These are phyloP conservation scores for Cornus kousa DNA, from an alignment of 148 eudicot genomes.

Conservation along the genomic window DNA sequence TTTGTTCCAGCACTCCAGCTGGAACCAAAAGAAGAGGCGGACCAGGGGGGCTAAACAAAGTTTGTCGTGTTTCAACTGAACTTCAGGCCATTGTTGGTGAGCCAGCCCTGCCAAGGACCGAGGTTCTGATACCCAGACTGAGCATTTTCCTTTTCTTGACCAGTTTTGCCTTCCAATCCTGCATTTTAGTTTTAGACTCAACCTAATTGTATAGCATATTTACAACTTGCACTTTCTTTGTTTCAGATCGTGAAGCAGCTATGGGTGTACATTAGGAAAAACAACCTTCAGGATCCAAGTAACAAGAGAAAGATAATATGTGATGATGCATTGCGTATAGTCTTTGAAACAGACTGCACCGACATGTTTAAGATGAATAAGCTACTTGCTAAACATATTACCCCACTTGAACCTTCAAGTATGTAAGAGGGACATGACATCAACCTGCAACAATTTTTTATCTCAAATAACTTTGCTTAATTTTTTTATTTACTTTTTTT, in stretches of 20 bases:
- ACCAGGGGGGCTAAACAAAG: conserved; percentile 83
- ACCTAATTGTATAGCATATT: neutral
- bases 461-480: neutral
- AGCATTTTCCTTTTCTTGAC: conserved; percentile 2
- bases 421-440: conserved; percentile 12
- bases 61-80: conserved; percentile 83
- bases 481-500: neutral
- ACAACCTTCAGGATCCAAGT: conserved; percentile 96
- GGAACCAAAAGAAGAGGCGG: conserved; percentile 85
- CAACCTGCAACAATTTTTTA: neutral
- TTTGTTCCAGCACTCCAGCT: conserved; percentile 44
- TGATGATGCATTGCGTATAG: conserved; percentile 54
- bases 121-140: conserved; percentile 37
- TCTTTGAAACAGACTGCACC: conserved; percentile 61
- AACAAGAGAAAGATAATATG: conserved; percentile 81
- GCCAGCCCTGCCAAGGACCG: conserved; percentile 85
- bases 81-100: conserved; percentile 85
- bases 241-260: conserved; percentile 92
- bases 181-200: neutral
- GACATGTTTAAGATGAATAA: conserved; percentile 81
- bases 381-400: conserved; percentile 65
- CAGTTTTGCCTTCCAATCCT: neutral
- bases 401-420: conserved; percentile 52
- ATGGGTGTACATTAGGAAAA: conserved; percentile 93
- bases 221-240: neutral